Evolutionary conservation across 805 yeast species (phyloP).

Genomic region (Debaryomyces maramus): DNA sequence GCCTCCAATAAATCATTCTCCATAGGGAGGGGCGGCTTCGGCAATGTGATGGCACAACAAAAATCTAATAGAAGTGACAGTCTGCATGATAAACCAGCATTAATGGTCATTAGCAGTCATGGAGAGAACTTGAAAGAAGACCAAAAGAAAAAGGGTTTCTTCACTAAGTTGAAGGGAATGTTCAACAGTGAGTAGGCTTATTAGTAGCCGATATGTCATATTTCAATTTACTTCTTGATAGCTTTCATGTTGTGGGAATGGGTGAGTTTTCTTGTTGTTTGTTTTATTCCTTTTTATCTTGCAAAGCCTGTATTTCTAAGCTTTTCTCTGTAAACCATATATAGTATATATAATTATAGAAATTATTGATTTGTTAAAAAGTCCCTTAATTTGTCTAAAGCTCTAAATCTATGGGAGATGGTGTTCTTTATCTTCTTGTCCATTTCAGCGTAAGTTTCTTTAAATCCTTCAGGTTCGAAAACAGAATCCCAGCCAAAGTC

Average conservation of each 20-base stretch:
- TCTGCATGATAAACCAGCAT: not conserved
- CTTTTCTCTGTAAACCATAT: too few species aligned
- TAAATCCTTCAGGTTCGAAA: conserved; percentile 77
- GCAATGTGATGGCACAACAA: conserved; percentile 48
- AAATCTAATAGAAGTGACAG: conserved; percentile 23
- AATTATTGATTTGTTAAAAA: conserved; percentile 36
- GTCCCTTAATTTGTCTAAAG: conserved; percentile 68
- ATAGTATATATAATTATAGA: too few species aligned
- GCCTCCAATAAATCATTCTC: conserved; percentile 47
- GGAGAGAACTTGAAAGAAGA: conserved; percentile 25
- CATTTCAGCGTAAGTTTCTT: conserved; percentile 83
- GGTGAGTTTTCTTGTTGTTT: too few species aligned
- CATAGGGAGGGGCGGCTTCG: conserved; percentile 68
- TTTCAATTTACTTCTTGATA: too few species aligned
- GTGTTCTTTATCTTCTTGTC: conserved; percentile 69
- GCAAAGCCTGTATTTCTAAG: too few species aligned
- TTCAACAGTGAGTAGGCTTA: conserved; percentile 27
- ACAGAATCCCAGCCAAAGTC: conserved; percentile 94
- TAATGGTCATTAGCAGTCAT: conserved; percentile 31
- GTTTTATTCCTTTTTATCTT: too few species aligned
- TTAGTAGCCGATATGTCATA: too few species aligned
- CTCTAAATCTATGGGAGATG: conserved; percentile 85
- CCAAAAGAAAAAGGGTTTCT: conserved; percentile 36
- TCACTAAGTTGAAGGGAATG: conserved; percentile 46
- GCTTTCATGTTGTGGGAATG: too few species aligned